A percentile compares a stretch with the other conserved stretches of the same genome.
phyloP scores from a whole-genome alignment of 345 rosid genomes.

The Hirschfeldia incana region DNA sequence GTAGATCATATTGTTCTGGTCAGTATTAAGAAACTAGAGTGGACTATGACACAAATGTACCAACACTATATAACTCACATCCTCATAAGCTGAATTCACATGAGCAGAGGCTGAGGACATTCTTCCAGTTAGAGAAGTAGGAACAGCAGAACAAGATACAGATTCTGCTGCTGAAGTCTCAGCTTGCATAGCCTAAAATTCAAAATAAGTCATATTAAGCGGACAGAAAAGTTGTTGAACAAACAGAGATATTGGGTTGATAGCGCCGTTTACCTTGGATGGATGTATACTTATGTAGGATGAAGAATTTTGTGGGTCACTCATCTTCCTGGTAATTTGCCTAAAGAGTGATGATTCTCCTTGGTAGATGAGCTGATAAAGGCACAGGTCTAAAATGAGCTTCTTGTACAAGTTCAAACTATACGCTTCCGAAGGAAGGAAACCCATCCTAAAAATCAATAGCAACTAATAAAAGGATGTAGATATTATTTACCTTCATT shows the following conservation, averaged over 20 bases:
- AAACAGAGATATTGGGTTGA: neutral
- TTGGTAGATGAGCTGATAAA: constrained; percentile 62
- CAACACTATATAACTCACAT: constrained; percentile 52
- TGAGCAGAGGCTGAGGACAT: neutral
- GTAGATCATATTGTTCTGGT: constrained; percentile 21
- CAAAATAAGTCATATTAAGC: constrained; percentile 3
- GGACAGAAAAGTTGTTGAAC: neutral
- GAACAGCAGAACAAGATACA: constrained; percentile 45
- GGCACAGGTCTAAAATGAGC: constrained; percentile 24
- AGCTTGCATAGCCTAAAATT: constrained; percentile 54
- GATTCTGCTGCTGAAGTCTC: constrained; percentile 59
- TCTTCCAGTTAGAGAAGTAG: neutral
- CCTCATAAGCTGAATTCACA: constrained; percentile 51
- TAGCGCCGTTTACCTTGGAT: constrained; percentile 48
- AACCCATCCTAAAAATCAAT: neutral
- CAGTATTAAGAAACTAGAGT: neutral
- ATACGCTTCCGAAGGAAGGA: neutral
- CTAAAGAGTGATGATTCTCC: constrained; percentile 59
- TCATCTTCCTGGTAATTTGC: constrained; percentile 58
- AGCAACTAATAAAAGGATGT: neutral
- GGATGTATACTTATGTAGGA: constrained; percentile 53
- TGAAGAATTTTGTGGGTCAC: constrained; percentile 43
- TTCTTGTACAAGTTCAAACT: constrained; percentile 6
- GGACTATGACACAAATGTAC: constrained; percentile 3
- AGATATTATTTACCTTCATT: constrained; percentile 63